These are phyloP conservation scores for Salvia miltiorrhiza DNA, from an alignment of 257 asterid species.

Conservation along the genomic window DNA sequence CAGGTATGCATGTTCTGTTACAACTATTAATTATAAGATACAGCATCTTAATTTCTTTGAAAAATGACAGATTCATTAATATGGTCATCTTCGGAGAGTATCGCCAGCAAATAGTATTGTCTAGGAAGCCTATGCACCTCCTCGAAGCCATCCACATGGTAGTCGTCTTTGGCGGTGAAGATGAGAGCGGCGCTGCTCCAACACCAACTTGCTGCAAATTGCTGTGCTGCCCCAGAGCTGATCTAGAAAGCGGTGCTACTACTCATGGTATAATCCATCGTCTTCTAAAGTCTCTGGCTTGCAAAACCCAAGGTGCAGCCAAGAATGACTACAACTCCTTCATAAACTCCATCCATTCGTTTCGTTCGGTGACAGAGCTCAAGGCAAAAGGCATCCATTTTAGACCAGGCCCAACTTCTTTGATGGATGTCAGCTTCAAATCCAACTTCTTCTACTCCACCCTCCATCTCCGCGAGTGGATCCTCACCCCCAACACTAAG, in stretches of 20 bases:
- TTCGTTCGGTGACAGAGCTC: slow-evolving; percentile 24
- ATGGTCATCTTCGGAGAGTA: neutral
- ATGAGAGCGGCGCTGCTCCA: neutral
- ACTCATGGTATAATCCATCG: neutral
- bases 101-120: neutral
- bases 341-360: neutral
- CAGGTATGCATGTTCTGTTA: neutral
- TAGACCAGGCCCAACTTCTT: slow-evolving; percentile 5
- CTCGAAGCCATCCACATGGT: slow-evolving; percentile 12
- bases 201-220: neutral
- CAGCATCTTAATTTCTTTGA: too few relatives aligned
- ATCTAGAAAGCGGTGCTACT: neutral
- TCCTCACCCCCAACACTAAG: slow-evolving; percentile 3
- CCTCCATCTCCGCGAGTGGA: slow-evolving; percentile 24
- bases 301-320: neutral
- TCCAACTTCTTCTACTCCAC: slow-evolving; percentile 13
- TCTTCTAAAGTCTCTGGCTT: too few relatives aligned
- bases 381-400: slow-evolving; percentile 38
- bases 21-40: too few relatives aligned
- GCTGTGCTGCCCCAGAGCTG: neutral
- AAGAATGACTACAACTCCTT: neutral
- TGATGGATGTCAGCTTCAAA: slow-evolving; percentile 16
- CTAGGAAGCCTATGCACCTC: slow-evolving; percentile 14
- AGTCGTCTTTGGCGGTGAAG: neutral
- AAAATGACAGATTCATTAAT: neutral